phyloP scores from a whole-genome alignment of 2,329 filamentous ascomycete species.

The Boeremia exigua region DNA sequence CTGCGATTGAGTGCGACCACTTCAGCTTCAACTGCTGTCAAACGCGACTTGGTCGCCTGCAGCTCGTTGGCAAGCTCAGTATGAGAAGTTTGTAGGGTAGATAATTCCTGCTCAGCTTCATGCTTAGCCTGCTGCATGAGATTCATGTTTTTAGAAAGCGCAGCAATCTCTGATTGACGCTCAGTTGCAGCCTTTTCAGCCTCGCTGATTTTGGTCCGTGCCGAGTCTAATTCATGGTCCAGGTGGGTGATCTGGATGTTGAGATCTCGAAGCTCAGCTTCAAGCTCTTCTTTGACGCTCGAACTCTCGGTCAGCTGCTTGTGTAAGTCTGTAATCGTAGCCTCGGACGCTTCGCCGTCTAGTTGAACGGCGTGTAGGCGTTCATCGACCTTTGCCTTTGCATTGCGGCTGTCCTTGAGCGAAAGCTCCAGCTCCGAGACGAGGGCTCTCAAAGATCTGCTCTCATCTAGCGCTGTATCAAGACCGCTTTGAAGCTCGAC shows the following conservation, averaged over 20 bases:
- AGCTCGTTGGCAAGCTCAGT: constrained; percentile 24
- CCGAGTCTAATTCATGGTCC: constrained; percentile 16
- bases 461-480: constrained; percentile 15
- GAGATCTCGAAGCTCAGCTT: constrained; percentile 15
- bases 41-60: constrained; percentile 20
- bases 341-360: constrained; percentile 17
- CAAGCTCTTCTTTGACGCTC: constrained; percentile 12
- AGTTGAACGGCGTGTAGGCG: constrained; percentile 11
- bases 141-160: constrained; percentile 25
- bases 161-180: constrained; percentile 19
- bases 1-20: constrained; percentile 13
- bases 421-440: constrained; percentile 24
- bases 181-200: constrained; percentile 18
- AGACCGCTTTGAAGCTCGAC: constrained; percentile 15
- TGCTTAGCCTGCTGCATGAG: constrained; percentile 25
- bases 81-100: constrained; percentile 20
- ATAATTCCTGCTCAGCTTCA: constrained; percentile 26
- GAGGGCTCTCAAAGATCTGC: constrained; percentile 14
- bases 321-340: constrained; percentile 19
- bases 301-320: constrained; percentile 10
- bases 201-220: constrained; percentile 17
- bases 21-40: constrained; percentile 21
- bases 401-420: constrained; percentile 20
- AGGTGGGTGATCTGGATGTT: constrained; percentile 6
- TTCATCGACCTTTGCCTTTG: constrained; percentile 15